phyloP scores from a whole-genome alignment of 805 yeast species.

The Myxozyma geophila region DNA sequence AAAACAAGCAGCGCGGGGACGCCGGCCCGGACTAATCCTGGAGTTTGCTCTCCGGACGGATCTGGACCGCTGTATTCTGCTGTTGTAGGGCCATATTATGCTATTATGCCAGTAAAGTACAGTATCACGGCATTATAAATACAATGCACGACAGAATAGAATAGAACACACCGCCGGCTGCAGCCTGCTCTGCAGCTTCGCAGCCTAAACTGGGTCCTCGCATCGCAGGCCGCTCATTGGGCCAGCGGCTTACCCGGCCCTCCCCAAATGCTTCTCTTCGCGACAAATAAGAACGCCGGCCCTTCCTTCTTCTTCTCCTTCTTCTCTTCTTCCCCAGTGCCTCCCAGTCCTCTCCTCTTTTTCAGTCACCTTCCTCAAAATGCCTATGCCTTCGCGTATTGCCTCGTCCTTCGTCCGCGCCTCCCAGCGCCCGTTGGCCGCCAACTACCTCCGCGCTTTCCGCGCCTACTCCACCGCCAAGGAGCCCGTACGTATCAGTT shows the following conservation, averaged over 20 bases:
- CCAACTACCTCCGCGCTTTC: slow-evolving; percentile 26
- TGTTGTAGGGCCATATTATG: too few relatives aligned
- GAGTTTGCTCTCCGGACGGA: too few relatives aligned
- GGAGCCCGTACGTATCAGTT: slow-evolving; percentile 37
- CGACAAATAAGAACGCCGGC: slow-evolving; percentile 9
- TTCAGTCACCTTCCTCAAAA: slow-evolving; percentile 7
- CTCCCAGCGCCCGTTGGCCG: slow-evolving; percentile 33
- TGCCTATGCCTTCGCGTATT: slow-evolving; percentile 35
- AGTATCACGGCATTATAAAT: too few relatives aligned
- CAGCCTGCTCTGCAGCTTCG: too few relatives aligned
- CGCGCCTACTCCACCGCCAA: slow-evolving; percentile 38
- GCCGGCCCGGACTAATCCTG: too few relatives aligned
- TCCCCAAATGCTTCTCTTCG: neutral
- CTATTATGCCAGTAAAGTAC: too few relatives aligned
- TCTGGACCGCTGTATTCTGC: too few relatives aligned
- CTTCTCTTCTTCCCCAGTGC: neutral
- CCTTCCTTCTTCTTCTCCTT: slow-evolving; percentile 1
- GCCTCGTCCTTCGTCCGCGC: slow-evolving; percentile 36
- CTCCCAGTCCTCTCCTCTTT: slow-evolving; percentile 1
- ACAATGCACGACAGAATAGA: too few relatives aligned
- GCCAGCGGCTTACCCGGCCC: slow-evolving; percentile 11
- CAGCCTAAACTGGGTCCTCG: too few relatives aligned
- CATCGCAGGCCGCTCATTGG: slow-evolving; percentile 12
- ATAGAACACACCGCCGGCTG: too few relatives aligned
- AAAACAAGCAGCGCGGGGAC: too few relatives aligned